Base-by-base conservation (phyloP, 2,329 filamentous ascomycete genomes). In the Trichoderma sp. region DNA sequence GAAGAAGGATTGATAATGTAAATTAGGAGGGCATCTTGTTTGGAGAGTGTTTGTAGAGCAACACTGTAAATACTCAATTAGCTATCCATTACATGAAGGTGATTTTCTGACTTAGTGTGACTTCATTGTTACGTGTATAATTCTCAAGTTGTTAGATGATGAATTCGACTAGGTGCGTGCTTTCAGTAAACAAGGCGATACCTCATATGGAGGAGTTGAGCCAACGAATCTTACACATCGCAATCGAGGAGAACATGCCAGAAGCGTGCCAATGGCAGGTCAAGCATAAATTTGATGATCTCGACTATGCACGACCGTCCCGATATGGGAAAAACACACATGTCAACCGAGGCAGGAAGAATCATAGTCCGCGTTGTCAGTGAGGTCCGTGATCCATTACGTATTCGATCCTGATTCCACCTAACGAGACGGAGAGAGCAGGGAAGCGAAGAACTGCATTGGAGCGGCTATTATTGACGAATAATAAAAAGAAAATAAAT, bases 1-100 rank as follows among this genome's bases (percentile, higher is more conserved):
- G 12, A 71, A 71, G 71, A 73, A 73, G 58, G 64, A 68, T 47
- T 71, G 30, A 13, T n/a, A 12, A 34, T 43, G 55, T 12, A 53
- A 4, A 26, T 12, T 36, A 1, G 6, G 30, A 26, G 20, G 32
- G 3, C 13, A 5, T 15, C 32, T 67, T n/a, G 7, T 6, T 6
- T 57, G 32, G 47, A 6, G 30, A 26, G 7, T 13, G 39, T n/a
- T 23, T 30, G 30, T 2, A 28, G 28, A 12, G 12, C 13, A n/a
- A 4, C 20, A 17, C 43, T 23, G 7, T 3, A 34, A n/a, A 17
- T 34, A n/a, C 28, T 39, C 15, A 32, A 34, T 20, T 30, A 59
- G 55, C 55, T 23, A 28, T 15, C 17, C 34, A 63, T n/a, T 63
- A 28, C 8, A 47, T 30, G 5, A 53, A 53, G 47, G 47, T 0